These are phyloP conservation scores for Aspergillus luchuensis DNA, from an alignment of 2,329 filamentous ascomycete genomes.

Conservation along the genomic window DNA sequence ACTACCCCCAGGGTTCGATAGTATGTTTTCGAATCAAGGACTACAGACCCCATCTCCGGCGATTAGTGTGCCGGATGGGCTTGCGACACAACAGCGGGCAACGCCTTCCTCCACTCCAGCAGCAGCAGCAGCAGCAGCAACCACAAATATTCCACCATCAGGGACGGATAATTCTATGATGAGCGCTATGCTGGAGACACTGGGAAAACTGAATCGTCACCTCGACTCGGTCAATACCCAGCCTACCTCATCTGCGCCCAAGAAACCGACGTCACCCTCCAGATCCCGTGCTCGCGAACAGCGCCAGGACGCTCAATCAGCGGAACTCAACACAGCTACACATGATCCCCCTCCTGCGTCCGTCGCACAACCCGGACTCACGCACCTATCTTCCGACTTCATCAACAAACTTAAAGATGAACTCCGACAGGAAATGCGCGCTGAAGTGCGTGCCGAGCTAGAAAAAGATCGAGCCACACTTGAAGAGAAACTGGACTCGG, in stretches of 20 bases:
- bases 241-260: constrained; percentile 25
- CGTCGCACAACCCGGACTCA: not conserved
- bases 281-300: constrained; percentile 4
- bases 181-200: constrained; percentile 38
- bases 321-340: not conserved
- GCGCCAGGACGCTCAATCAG: not conserved
- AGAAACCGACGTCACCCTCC: constrained; percentile 17
- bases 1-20: constrained; percentile 43
- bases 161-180: constrained; percentile 27
- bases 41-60: not conserved
- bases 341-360: not conserved
- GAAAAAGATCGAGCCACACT: constrained; percentile 35
- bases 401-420: constrained; percentile 35
- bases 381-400: constrained; percentile 9
- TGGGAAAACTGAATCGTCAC: constrained; percentile 41
- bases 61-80: not conserved
- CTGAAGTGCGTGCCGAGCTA: constrained; percentile 37
- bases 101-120: not conserved
- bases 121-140: no score
- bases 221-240: constrained; percentile 31
- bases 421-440: constrained; percentile 36
- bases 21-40: constrained; percentile 37
- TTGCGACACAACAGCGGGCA: not conserved
- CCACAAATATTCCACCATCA: not conserved
- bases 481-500: constrained; percentile 40